A percentile compares a stretch with the other conserved stretches of the same genome.
These are phyloP conservation scores for Saksenaea oblongispora DNA, from an alignment of 371 early-diverging fungal species.

Conservation along the genomic window DNA sequence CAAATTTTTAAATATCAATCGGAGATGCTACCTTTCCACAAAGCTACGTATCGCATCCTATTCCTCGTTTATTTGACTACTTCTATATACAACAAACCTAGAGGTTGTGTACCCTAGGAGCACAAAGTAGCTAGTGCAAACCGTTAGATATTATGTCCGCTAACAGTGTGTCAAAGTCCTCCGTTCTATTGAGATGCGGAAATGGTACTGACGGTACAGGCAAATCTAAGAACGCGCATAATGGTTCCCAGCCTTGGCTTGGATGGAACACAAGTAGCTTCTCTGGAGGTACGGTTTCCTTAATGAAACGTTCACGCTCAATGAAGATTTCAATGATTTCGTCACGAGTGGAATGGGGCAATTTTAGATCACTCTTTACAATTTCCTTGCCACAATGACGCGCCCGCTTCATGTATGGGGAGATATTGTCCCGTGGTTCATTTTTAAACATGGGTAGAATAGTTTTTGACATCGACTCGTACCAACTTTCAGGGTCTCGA, in stretches of 20 bases:
- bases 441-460: background rate
- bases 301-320: slow-evolving; percentile 11
- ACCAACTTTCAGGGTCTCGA: slow-evolving; percentile 14
- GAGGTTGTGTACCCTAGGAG: no score
- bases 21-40: no score
- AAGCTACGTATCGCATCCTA: no score
- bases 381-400: background rate
- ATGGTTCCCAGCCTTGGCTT: slow-evolving; percentile 14
- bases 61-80: no score
- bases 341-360: background rate
- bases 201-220: slow-evolving; percentile 11
- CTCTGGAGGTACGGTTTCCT: slow-evolving; percentile 16
- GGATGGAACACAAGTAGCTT: slow-evolving; percentile 15
- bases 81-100: no score
- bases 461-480: slow-evolving; percentile 6
- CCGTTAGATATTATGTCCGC: background rate
- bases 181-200: slow-evolving; percentile 9
- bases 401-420: background rate
- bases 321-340: slow-evolving; percentile 8
- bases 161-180: background rate
- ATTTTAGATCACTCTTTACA: background rate
- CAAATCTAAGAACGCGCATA: slow-evolving; percentile 18
- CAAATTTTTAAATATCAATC: no score
- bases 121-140: no score
- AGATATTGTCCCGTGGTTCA: background rate